Evolutionary conservation across 345 rosid genomes (phyloP), one percentile per base, ranked within the genome.

Genomic region (Populus ilicifolia): DNA sequence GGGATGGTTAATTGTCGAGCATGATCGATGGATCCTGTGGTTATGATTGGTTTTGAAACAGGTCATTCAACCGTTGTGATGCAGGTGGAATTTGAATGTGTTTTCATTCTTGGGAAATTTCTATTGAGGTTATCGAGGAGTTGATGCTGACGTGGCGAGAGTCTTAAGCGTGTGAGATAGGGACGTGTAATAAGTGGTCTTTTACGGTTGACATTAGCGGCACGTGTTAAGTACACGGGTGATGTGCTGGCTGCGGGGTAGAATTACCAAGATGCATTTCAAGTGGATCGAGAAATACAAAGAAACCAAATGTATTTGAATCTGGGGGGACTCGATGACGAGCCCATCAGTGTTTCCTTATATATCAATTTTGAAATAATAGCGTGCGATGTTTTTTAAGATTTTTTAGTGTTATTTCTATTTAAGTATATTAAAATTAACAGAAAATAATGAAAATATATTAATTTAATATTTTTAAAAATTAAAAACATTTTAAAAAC

Each of bases 51-150:
- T 30, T 5, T 65, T 25, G 4, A 46, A 74, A 39, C 63, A 73
- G 59, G 43, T 43, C 41, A 79, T 80, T 83, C 50, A 83, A 88
- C 93, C 90, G 93, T 80, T 86, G 76, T 71, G 85, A 91, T 88
- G 71, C 18, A 17, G 71, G n/a, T 39, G 27, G 68, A 76, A 44
- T 84, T 89, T 86, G 85, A 85, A 90, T 73, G 5, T 71, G 81
- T 75, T 75, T 76, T 23, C 41, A 29, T 35, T 67, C 72, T 27
- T 33, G 17, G 30, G 12, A 46, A 39, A 67, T 66, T 61, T 29
- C 67, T 52, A 48, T 6, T 2, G 14, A 67, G 54, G 74, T 73
- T 25, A 48, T 61, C 75, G 56, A 74, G 77, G 71, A 14, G 80
- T 74, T 69, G 81, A 85, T 88, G 91, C 87, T 56, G 27, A 67